Evolutionary conservation across 179 eudicot genomes (phyloP).

Genomic region (Nepenthes alata): DNA sequence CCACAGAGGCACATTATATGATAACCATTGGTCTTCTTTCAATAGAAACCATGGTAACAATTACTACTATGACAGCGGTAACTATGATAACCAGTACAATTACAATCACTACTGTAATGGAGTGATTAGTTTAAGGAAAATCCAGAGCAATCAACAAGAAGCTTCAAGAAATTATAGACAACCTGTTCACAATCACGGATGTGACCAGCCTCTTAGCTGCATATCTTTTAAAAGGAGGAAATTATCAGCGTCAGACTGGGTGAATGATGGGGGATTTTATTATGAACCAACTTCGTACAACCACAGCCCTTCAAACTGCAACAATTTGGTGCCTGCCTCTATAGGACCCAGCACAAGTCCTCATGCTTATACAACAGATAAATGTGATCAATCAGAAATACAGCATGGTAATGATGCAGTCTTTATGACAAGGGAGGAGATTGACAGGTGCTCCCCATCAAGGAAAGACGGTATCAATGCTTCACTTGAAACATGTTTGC

Average conservation of each 20-base stretch:
- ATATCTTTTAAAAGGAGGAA: constrained; percentile 53
- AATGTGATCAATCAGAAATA: constrained; percentile 52
- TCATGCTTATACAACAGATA: constrained; percentile 22
- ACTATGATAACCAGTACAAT: constrained; percentile 14
- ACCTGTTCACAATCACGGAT: constrained; percentile 9
- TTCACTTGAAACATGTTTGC: constrained; percentile 57
- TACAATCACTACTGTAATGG: constrained; percentile 12
- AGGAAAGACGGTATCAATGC: constrained; percentile 96
- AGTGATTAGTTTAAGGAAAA: constrained; percentile 10
- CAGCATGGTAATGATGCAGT: constrained; percentile 45
- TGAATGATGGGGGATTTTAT: constrained; percentile 27
- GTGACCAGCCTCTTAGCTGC: constrained; percentile 20
- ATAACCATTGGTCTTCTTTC: constrained; percentile 23
- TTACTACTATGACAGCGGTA: constrained; percentile 10
- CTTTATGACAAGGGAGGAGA: constrained; percentile 73
- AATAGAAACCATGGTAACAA: constrained; percentile 18
- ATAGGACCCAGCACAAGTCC: constrained; percentile 30
- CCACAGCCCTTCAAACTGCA: constrained; percentile 8
- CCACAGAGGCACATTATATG: constrained; percentile 33
- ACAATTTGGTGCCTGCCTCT: constrained; percentile 16
- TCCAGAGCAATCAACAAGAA: constrained; percentile 18
- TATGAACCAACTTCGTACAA: constrained; percentile 19
- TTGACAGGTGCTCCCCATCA: constrained; percentile 85
- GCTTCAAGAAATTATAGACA: constrained; percentile 21
- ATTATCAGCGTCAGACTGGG: constrained; percentile 23